Conservation (phyloP, 2,329 filamentous ascomycete species). For the Trichoderma koningii region DNA sequence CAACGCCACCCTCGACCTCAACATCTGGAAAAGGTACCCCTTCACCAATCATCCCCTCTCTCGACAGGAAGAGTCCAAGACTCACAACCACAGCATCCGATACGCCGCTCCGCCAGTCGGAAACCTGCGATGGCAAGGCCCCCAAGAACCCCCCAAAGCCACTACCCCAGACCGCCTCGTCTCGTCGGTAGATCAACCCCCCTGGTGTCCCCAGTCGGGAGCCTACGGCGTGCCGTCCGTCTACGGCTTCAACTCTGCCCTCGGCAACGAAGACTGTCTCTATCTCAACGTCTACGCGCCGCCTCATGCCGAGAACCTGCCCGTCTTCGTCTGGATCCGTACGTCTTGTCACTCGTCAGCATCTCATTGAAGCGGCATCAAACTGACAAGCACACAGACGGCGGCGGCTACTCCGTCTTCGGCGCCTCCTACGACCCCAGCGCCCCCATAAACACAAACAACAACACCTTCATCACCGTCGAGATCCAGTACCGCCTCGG, state of each 20-base stretch:
- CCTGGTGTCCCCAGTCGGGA: slow-evolving; percentile 37
- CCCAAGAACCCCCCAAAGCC: slow-evolving; percentile 29
- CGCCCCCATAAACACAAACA: slow-evolving; percentile 34
- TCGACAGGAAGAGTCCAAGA: neutral
- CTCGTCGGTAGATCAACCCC: slow-evolving; percentile 36
- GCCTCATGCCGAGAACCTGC: slow-evolving; percentile 42
- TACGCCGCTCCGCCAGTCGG: slow-evolving; percentile 49
- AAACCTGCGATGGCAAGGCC: slow-evolving; percentile 47
- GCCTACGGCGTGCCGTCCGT: slow-evolving; percentile 35
- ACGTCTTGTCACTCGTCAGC: neutral
- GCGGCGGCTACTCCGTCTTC: slow-evolving; percentile 39
- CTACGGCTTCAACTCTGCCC: slow-evolving; percentile 32
- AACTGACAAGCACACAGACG: slow-evolving; percentile 43
- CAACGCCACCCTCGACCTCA: slow-evolving; percentile 43
- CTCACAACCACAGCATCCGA: slow-evolving; percentile 41
- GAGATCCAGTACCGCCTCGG: slow-evolving; percentile 45
- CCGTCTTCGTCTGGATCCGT: slow-evolving; percentile 51
- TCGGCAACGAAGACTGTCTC: slow-evolving; percentile 48
- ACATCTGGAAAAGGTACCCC: slow-evolving; percentile 49
- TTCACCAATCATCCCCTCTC: neutral
- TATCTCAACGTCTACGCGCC: slow-evolving; percentile 51
- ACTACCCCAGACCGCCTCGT: slow-evolving; percentile 27
- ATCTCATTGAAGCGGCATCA: neutral
- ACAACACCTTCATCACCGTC: slow-evolving; percentile 43
- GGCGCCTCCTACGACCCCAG: slow-evolving; percentile 32